Percentiles rank a stretch among this genome's conserved stretches.
These are phyloP conservation scores for Colletotrichum graminicola DNA, from an alignment of 2,329 filamentous ascomycete species.

Conservation along the genomic window DNA sequence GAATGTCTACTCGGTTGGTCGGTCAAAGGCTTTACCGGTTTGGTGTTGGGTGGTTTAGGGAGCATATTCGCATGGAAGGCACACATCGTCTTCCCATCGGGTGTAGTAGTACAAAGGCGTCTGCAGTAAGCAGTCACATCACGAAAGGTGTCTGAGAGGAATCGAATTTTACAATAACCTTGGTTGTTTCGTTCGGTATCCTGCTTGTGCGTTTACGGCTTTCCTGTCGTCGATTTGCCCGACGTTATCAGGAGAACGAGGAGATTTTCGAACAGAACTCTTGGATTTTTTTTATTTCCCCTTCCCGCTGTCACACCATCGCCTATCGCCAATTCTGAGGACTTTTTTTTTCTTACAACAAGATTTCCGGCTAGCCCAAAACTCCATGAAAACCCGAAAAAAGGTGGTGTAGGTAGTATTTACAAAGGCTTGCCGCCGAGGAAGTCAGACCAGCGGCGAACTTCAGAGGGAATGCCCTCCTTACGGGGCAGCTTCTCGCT, in stretches of 20 bases:
- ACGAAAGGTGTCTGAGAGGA: constrained; percentile 2
- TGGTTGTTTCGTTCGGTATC: not conserved
- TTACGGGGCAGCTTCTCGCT: constrained; percentile 91
- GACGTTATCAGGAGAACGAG: too few relatives aligned
- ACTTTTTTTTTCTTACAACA: constrained; percentile 14
- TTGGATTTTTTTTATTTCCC: constrained; percentile 1
- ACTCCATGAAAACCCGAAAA: constrained; percentile 10
- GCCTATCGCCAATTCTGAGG: constrained; percentile 17
- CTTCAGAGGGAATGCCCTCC: constrained; percentile 91
- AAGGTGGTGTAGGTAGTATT: constrained; percentile 45
- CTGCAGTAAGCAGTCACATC: not conserved
- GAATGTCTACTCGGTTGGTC: constrained; percentile 8
- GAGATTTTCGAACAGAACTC: not conserved
- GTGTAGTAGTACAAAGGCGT: not conserved
- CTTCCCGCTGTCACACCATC: constrained; percentile 1
- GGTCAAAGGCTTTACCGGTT: constrained; percentile 4
- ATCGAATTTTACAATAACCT: not conserved
- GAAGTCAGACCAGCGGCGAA: constrained; percentile 95
- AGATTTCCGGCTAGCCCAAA: constrained; percentile 24
- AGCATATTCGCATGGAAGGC: constrained; percentile 29
- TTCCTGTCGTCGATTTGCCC: too few relatives aligned
- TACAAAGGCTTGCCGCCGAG: constrained; percentile 87
- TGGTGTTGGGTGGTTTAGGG: constrained; percentile 18
- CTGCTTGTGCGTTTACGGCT: not conserved
- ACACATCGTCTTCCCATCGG: constrained; percentile 2